These are phyloP conservation scores for Vitis rupestris DNA, from an alignment of 164 flowering plant genomes.

Conservation along the genomic window DNA sequence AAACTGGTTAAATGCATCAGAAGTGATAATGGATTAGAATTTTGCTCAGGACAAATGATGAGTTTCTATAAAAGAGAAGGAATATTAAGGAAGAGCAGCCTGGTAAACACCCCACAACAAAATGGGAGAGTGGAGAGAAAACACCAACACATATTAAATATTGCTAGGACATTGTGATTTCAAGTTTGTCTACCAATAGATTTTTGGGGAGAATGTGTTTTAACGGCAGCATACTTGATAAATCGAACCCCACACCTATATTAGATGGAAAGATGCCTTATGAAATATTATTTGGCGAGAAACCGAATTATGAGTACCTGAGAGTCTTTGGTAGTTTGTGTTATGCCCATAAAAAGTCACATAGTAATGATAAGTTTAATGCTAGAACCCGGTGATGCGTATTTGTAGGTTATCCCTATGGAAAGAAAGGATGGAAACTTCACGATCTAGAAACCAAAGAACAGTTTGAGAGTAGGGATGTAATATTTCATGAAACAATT, in stretches of 20 bases:
- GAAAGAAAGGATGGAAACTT: slow-evolving; percentile 12
- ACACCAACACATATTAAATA: slow-evolving; percentile 10
- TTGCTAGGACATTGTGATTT: slow-evolving; percentile 5
- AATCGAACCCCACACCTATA: slow-evolving; percentile 1
- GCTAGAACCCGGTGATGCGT: neutral
- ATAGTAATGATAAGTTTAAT: slow-evolving; percentile 8
- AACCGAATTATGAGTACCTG: neutral
- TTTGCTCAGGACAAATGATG: too few species aligned
- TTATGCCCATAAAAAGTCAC: neutral
- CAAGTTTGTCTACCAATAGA: slow-evolving; percentile 1
- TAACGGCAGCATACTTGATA: neutral
- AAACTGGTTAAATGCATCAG: too few species aligned
- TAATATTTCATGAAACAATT: too few species aligned
- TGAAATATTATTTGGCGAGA: neutral
- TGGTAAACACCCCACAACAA: neutral
- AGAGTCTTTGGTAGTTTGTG: slow-evolving; percentile 3
- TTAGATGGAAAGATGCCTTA: neutral
- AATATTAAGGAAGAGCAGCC: too few species aligned
- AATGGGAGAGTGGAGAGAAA: slow-evolving; percentile 11
- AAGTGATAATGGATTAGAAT: too few species aligned
- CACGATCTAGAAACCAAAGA: slow-evolving; percentile 10
- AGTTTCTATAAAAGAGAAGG: too few species aligned
- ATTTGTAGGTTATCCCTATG: slow-evolving; percentile 18
- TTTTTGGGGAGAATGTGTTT: slow-evolving; percentile 15
- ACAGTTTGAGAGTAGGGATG: neutral